phyloP scores from a whole-genome alignment of 163 green algal species.

The Scenedesmus sp. region DNA sequence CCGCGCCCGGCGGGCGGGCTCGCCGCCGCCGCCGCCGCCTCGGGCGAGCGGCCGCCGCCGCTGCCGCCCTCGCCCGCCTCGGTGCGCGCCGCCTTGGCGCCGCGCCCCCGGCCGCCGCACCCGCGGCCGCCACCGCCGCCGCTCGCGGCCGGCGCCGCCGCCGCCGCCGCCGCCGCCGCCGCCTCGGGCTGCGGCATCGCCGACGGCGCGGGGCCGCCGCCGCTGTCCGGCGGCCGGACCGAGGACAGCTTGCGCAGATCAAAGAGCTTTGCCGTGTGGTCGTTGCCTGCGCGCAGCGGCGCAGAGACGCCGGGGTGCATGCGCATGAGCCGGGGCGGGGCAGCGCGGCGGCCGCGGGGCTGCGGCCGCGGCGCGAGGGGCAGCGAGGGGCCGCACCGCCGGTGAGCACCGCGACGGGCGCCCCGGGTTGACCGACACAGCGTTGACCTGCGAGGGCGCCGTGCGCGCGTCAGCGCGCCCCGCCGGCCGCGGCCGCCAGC shows the following conservation, averaged over 20 bases:
- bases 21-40: neutral
- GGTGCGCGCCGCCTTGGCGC: too few relatives aligned
- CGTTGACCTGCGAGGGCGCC: too few relatives aligned
- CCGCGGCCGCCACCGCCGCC: constrained; percentile 13
- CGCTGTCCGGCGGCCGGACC: neutral
- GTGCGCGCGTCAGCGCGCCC: too few relatives aligned
- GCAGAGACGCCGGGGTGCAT: too few relatives aligned
- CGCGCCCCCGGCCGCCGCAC: neutral
- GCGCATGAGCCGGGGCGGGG: too few relatives aligned
- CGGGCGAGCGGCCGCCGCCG: constrained; percentile 18
- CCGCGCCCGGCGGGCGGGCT: neutral
- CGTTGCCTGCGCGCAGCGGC: constrained; percentile 63
- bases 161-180: constrained; percentile 28
- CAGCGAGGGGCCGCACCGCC: too few relatives aligned
- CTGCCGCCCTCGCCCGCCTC: neutral
- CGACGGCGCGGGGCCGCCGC: neutral
- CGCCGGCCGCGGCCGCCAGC: too few relatives aligned
- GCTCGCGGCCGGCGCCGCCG: constrained; percentile 1
- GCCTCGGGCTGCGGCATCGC: too few relatives aligned
- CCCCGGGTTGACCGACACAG: constrained; percentile 72
- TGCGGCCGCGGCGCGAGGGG: too few relatives aligned
- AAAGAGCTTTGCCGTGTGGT: constrained; percentile 53
- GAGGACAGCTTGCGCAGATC: constrained; percentile 37
- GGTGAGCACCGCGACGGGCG: constrained; percentile 74
- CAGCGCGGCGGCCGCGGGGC: too few relatives aligned